Evolutionary conservation across 192 early-diverging fungal genomes (phyloP).

Genomic region (Geranomyces michiganensis): DNA sequence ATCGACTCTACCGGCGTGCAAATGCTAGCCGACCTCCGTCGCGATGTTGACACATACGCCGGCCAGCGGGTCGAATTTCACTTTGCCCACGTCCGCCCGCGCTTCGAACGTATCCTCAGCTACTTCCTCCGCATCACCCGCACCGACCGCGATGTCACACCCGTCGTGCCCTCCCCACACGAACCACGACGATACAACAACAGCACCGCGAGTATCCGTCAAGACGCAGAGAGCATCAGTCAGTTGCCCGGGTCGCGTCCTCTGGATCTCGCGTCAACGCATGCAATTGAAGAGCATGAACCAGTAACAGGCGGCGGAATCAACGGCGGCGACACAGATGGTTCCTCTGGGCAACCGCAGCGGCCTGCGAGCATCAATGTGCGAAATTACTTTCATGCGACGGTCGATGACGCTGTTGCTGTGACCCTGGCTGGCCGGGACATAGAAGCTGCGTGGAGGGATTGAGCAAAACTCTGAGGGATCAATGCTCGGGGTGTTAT

Average conservation of each 20-base stretch:
- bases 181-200: not conserved
- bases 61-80: conserved; percentile 54
- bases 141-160: conserved; percentile 9
- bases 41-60: conserved; percentile 58
- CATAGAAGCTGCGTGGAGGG: not conserved
- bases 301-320: not conserved
- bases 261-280: too few relatives aligned
- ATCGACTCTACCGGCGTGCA: conserved; percentile 83
- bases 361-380: not conserved
- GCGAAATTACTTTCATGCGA: conserved; percentile 24
- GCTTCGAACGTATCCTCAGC: conserved; percentile 29
- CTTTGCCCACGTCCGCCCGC: conserved; percentile 51
- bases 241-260: too few relatives aligned
- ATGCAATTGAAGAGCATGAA: not conserved
- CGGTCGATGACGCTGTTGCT: conserved; percentile 36
- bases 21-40: conserved; percentile 67
- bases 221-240: too few relatives aligned
- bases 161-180: not conserved
- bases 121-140: conserved; percentile 22
- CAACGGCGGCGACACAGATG: not conserved
- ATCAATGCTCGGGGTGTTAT: too few relatives aligned
- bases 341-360: not conserved
- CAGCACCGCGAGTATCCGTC: not conserved
- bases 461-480: too few relatives aligned
- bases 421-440: not conserved